Percentiles rank a stretch among this genome's conserved stretches.
phyloP scores from a whole-genome alignment of 345 rosid genomes.

The Melaleuca quinquenervia region DNA sequence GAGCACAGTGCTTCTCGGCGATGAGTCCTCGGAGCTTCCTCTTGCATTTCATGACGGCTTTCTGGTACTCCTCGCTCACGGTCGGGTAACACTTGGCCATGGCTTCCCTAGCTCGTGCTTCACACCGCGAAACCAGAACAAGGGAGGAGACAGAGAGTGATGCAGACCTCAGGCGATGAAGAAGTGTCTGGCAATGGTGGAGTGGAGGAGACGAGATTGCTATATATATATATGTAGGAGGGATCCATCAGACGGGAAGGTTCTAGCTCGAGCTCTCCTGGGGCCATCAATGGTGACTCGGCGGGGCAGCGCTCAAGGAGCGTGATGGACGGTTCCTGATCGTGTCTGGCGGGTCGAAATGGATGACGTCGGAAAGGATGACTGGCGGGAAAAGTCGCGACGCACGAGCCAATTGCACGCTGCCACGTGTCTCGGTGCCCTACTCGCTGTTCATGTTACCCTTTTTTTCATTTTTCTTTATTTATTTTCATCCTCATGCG shows the following conservation, averaged over 20 bases:
- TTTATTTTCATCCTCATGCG: not conserved
- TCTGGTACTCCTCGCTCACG: slow-evolving; percentile 64
- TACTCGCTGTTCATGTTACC: not conserved
- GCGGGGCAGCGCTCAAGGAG: not conserved
- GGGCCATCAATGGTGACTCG: not conserved
- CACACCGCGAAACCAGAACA: not conserved
- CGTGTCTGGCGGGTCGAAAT: not conserved
- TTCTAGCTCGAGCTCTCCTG: not conserved
- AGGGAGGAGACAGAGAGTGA: not conserved
- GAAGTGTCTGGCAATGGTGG: not conserved
- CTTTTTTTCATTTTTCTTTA: not conserved
- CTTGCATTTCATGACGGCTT: slow-evolving; percentile 55
- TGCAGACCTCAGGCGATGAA: not conserved
- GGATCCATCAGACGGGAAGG: not conserved
- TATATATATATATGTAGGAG: not conserved
- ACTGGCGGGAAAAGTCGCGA: not conserved
- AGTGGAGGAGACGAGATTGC: not conserved
- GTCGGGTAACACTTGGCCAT: slow-evolving; percentile 57
- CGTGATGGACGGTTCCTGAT: not conserved
- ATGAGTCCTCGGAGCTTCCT: slow-evolving; percentile 74
- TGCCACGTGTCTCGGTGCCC: not conserved
- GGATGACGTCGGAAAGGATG: not conserved
- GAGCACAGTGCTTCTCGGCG: slow-evolving; percentile 82
- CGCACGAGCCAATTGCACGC: not conserved
- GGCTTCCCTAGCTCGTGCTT: not conserved